These are phyloP conservation scores for Lactarius sanguifluus DNA, from an alignment of 768 basidiomycete genomes.

Conservation along the genomic window DNA sequence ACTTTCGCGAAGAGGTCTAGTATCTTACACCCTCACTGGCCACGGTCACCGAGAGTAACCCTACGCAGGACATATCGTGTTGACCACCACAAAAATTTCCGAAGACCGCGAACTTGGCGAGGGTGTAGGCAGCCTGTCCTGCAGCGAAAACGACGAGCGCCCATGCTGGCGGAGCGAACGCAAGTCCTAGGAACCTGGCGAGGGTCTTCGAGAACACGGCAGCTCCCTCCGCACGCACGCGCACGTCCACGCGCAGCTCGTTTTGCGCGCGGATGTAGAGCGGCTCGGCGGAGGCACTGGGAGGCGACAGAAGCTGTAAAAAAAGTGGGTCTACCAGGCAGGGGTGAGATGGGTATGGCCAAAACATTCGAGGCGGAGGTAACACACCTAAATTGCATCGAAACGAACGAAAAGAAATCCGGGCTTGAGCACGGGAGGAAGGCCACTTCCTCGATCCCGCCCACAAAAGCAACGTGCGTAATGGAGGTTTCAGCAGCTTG, in stretches of 20 bases:
- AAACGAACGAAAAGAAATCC: slow-evolving; percentile 52
- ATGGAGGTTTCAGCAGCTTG: too few species aligned
- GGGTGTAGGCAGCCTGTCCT: slow-evolving; percentile 79
- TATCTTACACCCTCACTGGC: too few species aligned
- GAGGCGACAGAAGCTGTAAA: slow-evolving; percentile 40
- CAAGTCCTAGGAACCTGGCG: slow-evolving; percentile 65
- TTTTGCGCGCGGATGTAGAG: slow-evolving; percentile 47
- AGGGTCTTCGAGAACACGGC: slow-evolving; percentile 76
- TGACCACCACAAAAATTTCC: slow-evolving; percentile 33
- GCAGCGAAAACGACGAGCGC: slow-evolving; percentile 81
- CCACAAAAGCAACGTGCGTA: too few species aligned
- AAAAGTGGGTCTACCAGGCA: slow-evolving; percentile 43
- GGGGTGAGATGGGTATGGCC: background rate
- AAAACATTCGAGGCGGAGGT: too few species aligned
- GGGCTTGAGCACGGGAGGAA: slow-evolving; percentile 37
- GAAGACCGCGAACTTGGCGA: slow-evolving; percentile 58
- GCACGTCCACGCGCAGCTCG: slow-evolving; percentile 64
- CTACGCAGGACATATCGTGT: slow-evolving; percentile 30
- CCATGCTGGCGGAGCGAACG: slow-evolving; percentile 43
- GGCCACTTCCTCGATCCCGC: too few species aligned
- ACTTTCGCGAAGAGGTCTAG: too few species aligned
- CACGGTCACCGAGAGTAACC: slow-evolving; percentile 31
- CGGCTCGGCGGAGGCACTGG: slow-evolving; percentile 65
- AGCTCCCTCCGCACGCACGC: slow-evolving; percentile 84
- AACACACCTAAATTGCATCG: slow-evolving; percentile 52